Conservation (phyloP, 306 rosid genomes). For the Quercus rubra region DNA sequence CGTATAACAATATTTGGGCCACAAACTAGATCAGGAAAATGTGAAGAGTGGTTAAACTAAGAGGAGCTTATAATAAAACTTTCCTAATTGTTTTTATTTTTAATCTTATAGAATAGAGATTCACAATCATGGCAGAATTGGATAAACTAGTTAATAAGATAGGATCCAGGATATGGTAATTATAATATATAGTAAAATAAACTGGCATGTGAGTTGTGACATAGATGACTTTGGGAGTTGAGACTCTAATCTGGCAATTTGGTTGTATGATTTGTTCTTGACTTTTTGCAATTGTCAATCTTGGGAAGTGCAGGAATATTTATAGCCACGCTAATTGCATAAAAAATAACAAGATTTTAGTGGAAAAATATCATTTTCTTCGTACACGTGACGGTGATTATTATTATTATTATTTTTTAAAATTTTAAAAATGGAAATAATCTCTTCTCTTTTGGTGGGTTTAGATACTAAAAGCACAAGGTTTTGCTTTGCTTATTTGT, state of each 20-base stretch:
- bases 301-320: not conserved
- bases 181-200: not conserved
- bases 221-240: slow-evolving; percentile 30
- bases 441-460: not conserved
- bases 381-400: slow-evolving; percentile 45
- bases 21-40: not conserved
- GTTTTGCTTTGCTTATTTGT: slow-evolving; percentile 11
- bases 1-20: not conserved
- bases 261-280: slow-evolving; percentile 23
- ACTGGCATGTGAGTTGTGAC: slow-evolving; percentile 44
- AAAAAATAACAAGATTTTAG: slow-evolving; percentile 8
- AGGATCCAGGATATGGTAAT: not conserved
- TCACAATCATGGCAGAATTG: not conserved
- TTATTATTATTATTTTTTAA: not conserved
- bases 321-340: slow-evolving; percentile 5
- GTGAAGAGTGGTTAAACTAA: not conserved
- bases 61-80: not conserved
- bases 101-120: not conserved
- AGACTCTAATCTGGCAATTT: slow-evolving; percentile 30
- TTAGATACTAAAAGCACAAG: not conserved
- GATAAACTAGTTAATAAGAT: not conserved
- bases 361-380: slow-evolving; percentile 22
- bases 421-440: not conserved
- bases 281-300: slow-evolving; percentile 11
- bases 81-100: not conserved